Evolutionary conservation across 768 basidiomycete species (phyloP), one percentile per base, ranked within the genome.

Genomic region (Tricholoma sp.): DNA sequence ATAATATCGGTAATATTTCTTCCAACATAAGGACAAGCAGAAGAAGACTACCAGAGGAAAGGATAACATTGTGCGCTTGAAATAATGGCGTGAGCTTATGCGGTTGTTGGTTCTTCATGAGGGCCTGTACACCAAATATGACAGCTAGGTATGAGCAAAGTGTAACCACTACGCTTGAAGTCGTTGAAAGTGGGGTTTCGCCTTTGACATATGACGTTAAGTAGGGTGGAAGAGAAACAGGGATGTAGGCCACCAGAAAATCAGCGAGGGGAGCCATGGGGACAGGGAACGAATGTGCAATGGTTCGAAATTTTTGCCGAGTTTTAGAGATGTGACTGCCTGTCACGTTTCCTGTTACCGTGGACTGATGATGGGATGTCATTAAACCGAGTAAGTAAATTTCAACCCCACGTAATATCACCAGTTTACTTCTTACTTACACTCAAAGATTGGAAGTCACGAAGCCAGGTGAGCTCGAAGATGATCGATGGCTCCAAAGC

Each of bases 11-110:
- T 8, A 88, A 52, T 48, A 97, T 88, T 74, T 98, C 95, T 72
- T 98, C 95, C 32, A 91, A 70, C 83, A 97, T 95, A 32, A 97
- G 78, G n/a, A 76, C 77, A 39, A 99, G 83, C 29, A 99, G 78
- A 41, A 98, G 72, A n/a, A 80, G 76, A 58, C 92, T 95, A 33
- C 94, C 95, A 48, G 77, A 68, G 59, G 91, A 91, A 59, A 99
- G 82, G 70, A 97, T 73, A 59, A 93, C 75, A 71, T 99, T 99
- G 76, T 99, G 97, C 39, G 81, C 66, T 73, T 93, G 91, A 76
- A 98, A 98, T 55, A 93, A 80, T 56, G 79, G 71, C 59, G 86
- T 91, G 65, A 97, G 85, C 74, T 85, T 88, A 64, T 80, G 78
- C 8, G 94, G 80, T 64, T 81, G 75, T 50, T 80, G 78, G 68